Base-by-base conservation (phyloP, 495 filamentous ascomycete genomes). In the Chaetomium fimeti region DNA sequence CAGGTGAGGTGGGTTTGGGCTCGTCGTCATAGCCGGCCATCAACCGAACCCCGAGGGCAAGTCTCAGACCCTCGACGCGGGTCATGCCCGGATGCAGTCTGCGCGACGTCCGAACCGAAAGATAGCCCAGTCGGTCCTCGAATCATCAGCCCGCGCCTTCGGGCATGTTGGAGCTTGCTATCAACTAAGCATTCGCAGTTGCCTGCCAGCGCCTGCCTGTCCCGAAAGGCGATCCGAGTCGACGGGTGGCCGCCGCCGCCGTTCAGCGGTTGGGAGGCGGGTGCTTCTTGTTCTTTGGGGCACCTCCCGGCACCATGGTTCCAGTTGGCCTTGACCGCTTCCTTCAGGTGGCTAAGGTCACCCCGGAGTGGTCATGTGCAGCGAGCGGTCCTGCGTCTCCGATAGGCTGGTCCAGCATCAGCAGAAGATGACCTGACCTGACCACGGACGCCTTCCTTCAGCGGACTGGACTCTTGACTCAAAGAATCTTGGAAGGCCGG, bases 301-400 rank as follows among this genome's bases (percentile, higher is more conserved):
- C 55, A 42, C 64, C 51, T 67, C 61, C 56, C 65, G 57, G 61
- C 61, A 51, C 55, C 57, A 56, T 47, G 61, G 65, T 61, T 47
- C 61, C 65, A 67, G 62, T 60, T 62, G 61, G 40, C 47, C 57
- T 66, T 72, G 70, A 68, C 70, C 70, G 70, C 70, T 62, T 67
- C 48, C 49, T 60, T 47, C 13, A 6, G 12, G 0, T 20, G 6
- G 1, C 29, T 52, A 27, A 42, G 38, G 13, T 47, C 60, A 62
- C 63, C 40, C 43, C 29, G 9, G 70, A 63, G 69, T 71, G 64
- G 45, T 28, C 27, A 25, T 18, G 38, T 43, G 24, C 54, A 42
- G 28, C 29, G 20, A 42, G 13, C 49, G 62, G 62, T 54, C 69
- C 58, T 60, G 60, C 28, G 49, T 55, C 65, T 71, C 69, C 69